phyloP scores from a whole-genome alignment of 495 filamentous ascomycete genomes.

The Aspergillus haitiensis region DNA sequence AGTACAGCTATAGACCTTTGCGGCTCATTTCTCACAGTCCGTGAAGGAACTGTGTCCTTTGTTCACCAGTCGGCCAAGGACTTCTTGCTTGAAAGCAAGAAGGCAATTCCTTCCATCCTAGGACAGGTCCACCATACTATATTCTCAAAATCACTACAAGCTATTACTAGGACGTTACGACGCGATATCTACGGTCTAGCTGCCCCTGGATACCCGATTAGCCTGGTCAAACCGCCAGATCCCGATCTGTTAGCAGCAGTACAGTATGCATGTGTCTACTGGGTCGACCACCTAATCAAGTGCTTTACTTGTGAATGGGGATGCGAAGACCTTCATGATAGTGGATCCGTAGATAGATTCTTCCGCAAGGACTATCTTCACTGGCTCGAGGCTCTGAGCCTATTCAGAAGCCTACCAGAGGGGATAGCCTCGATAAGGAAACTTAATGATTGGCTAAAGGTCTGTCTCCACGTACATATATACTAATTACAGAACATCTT shows the following conservation, averaged over 20 bases:
- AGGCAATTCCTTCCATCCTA: constrained; percentile 20
- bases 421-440: neutral
- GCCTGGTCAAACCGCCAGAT: constrained; percentile 8
- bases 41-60: constrained; percentile 32
- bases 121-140: constrained; percentile 28
- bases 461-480: neutral
- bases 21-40: constrained; percentile 28
- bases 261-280: constrained; percentile 39
- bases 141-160: constrained; percentile 29
- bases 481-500: neutral
- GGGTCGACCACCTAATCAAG: constrained; percentile 38
- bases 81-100: constrained; percentile 24
- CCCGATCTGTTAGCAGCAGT: constrained; percentile 22
- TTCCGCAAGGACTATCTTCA: neutral
- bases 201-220: constrained; percentile 15
- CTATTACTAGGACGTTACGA: constrained; percentile 15
- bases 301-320: neutral
- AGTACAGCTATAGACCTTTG: constrained; percentile 14
- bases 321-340: neutral
- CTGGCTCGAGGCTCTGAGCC: constrained; percentile 11
- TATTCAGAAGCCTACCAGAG: neutral
- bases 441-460: neutral
- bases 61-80: constrained; percentile 47
- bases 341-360: neutral
- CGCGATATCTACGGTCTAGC: constrained; percentile 26